Base-by-base conservation (phyloP, 176 grass and related monocot genomes). In the Musa troglodytarum region DNA sequence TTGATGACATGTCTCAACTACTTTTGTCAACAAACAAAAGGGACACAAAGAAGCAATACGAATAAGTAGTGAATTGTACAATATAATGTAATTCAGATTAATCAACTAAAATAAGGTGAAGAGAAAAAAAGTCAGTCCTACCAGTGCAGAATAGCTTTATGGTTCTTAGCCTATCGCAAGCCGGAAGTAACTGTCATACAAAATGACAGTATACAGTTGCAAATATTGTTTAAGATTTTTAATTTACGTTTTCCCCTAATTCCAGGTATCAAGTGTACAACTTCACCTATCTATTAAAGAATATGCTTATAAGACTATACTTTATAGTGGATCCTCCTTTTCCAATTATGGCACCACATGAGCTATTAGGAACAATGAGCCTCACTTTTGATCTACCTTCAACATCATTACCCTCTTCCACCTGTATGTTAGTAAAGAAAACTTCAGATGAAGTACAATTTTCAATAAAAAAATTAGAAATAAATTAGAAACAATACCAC, bases 251-350 rank as follows among this genome's bases (percentile, higher is more conserved):
- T 49, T 22, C 62, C 72, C 65, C 52, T 9, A 71, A 25, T 17
- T 7, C 16, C 6, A 72, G 54, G 63, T 19, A 84, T 22, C 13
- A 80, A 77, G 54, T 19, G 26, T 12, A 21, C 22, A 76, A 83
- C 9, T 63, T 56, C 5, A 10, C 20, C 21, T 56, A 76, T 25
- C 12, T 29, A 16, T 16, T 25, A 55, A 73, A 73, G 81, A 74
- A 5, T 49, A 26, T 73, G 34, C n/a, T 23, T 52, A 16, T 20
- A 62, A 79, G 29, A 80, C 2, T 86, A 86, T 91, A 98, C 90
- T 94, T 99, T 78, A 99, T 99, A 75, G 95, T 99, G 56, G 86
- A 80, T 81, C 95, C 95, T 81, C 88, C 95, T 88, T 94, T 94
- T 76, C 95, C 95, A 88, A 99, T 99, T 74, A 99, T 91, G 43